Percentiles rank a stretch among this genome's conserved stretches.
Evolutionary conservation across 768 basidiomycete genomes (phyloP).

Genomic region (Tubosaeta sp.): DNA sequence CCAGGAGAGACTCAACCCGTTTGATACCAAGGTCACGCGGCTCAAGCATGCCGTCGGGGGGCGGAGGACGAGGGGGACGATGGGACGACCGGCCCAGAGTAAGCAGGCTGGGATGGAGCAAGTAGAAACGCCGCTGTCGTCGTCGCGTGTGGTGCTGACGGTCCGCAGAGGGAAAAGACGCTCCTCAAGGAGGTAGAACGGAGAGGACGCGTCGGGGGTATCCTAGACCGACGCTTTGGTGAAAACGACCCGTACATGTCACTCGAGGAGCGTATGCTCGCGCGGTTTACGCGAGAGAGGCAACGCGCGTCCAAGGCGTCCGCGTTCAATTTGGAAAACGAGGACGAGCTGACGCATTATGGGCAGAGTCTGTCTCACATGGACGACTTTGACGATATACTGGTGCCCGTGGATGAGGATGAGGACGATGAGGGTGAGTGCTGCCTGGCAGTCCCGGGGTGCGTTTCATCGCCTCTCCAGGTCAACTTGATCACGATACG

Average conservation of each 20-base stretch:
- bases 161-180: slow-evolving; percentile 71
- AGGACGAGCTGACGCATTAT: slow-evolving; percentile 88
- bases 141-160: slow-evolving; percentile 4
- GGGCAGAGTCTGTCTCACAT: slow-evolving; percentile 82
- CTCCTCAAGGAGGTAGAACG: slow-evolving; percentile 85
- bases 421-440: slow-evolving; percentile 43
- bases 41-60: slow-evolving; percentile 93
- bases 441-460: background rate
- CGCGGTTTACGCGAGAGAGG: slow-evolving; percentile 89
- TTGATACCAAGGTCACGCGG: slow-evolving; percentile 90
- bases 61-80: slow-evolving; percentile 75
- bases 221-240: slow-evolving; percentile 93
- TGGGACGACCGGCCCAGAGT: slow-evolving; percentile 80
- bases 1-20: slow-evolving; percentile 83
- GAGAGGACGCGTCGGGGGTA: slow-evolving; percentile 77
- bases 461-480: slow-evolving; percentile 30
- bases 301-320: slow-evolving; percentile 72
- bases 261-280: slow-evolving; percentile 95
- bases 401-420: slow-evolving; percentile 50
- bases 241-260: slow-evolving; percentile 91
- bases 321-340: slow-evolving; percentile 88
- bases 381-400: slow-evolving; percentile 78
- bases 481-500: slow-evolving; percentile 62
- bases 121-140: slow-evolving; percentile 39
- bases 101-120: slow-evolving; percentile 89